These are phyloP conservation scores for Hypoxylon fuscum DNA, from an alignment of 495 filamentous ascomycete species.

Conservation along the genomic window DNA sequence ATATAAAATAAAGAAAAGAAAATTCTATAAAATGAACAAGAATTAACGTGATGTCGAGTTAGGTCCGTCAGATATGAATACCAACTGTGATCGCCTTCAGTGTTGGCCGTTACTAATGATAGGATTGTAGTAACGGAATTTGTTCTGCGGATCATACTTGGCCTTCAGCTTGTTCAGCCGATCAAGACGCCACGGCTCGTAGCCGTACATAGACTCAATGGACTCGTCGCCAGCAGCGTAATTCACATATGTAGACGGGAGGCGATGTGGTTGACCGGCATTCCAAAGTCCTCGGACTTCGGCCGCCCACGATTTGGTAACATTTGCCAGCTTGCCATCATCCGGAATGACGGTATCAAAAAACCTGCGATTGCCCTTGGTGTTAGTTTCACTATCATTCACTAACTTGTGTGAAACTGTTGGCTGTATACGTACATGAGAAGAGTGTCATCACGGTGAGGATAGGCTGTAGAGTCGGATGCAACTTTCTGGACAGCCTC, in stretches of 20 bases:
- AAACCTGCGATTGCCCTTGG: background rate
- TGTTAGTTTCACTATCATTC: background rate
- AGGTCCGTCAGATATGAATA: no score
- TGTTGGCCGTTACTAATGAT: no score
- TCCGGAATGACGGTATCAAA: background rate
- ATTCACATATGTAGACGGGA: constrained; percentile 58
- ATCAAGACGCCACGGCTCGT: constrained; percentile 58
- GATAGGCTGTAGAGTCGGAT: constrained; percentile 45
- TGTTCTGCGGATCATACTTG: constrained; percentile 63
- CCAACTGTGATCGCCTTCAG: no score
- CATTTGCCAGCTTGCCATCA: background rate
- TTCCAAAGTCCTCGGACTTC: constrained; percentile 47
- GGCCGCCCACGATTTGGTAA: constrained; percentile 29
- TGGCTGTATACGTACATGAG: background rate
- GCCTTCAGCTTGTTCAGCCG: constrained; percentile 58
- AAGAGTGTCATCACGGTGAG: constrained; percentile 41
- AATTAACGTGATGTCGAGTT: no score
- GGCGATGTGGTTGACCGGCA: constrained; percentile 39
- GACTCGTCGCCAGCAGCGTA: constrained; percentile 61
- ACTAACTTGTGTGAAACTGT: background rate
- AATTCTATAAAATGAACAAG: no score
- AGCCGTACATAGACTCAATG: constrained; percentile 52
- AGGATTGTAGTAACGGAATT: constrained; percentile 61
- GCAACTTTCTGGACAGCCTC: constrained; percentile 40
- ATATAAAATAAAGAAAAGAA: no score